Percentiles rank a stretch among this genome's conserved stretches.
Conservation (phyloP, 345 rosid species). For the Pistacia vera region DNA sequence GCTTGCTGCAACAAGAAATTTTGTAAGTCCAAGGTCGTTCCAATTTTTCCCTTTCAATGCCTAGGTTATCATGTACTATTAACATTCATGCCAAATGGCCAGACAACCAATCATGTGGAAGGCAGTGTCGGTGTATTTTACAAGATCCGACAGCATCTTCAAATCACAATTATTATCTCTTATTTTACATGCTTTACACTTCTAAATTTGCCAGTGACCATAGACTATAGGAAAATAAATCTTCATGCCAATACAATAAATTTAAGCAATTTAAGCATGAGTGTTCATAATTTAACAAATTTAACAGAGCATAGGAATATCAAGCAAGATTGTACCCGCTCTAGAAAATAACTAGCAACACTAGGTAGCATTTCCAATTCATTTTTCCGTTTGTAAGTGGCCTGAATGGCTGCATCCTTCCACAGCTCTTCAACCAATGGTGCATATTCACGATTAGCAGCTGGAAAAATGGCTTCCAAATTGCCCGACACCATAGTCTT, state of each 20-base stretch:
- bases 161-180: not conserved
- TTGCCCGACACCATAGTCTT: constrained; percentile 92
- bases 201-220: not conserved
- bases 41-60: no score
- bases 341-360: constrained; percentile 85
- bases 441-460: constrained; percentile 96
- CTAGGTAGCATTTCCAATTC: constrained; percentile 85
- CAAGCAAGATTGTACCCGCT: constrained; percentile 61
- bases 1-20: not conserved
- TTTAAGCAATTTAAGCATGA: not conserved
- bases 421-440: constrained; percentile 93
- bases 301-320: constrained; percentile 12
- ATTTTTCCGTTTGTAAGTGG: constrained; percentile 72
- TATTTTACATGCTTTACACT: not conserved
- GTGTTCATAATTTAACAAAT: not conserved
- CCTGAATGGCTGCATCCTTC: constrained; percentile 83
- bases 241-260: not conserved
- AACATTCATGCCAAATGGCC: not conserved
- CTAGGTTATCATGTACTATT: not conserved
- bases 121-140: not conserved
- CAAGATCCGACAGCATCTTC: not conserved
- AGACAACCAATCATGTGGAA: not conserved
- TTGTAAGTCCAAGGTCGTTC: not conserved
- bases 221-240: not conserved
- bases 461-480: constrained; percentile 85